A percentile compares a stretch with the other conserved stretches of the same genome.
phyloP scores from a whole-genome alignment of 371 early-diverging fungal genomes.

The Syncephalastrum monosporum region DNA sequence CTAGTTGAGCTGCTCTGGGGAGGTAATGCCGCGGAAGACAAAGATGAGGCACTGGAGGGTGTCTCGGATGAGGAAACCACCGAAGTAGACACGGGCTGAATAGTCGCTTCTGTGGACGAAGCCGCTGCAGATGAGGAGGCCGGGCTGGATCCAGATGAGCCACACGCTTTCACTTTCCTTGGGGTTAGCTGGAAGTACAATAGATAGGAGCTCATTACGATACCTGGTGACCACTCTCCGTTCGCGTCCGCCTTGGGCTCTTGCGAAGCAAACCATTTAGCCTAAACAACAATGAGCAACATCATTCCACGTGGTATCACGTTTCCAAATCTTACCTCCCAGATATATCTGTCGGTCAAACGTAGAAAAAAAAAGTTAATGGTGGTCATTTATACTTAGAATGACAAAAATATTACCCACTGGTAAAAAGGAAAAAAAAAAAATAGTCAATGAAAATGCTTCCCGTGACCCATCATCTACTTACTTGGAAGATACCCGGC shows the following conservation, averaged over 20 bases:
- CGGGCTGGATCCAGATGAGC: slow-evolving; percentile 1
- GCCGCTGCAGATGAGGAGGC: slow-evolving; percentile 6
- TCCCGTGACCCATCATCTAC: slow-evolving; percentile 2
- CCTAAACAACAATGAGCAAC: slow-evolving; percentile 13
- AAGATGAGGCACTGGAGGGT: slow-evolving; percentile 3
- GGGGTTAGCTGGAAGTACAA: too few species aligned
- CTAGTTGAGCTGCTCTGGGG: background rate
- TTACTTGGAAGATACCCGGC: slow-evolving; percentile 50
- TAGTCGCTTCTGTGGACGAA: slow-evolving; percentile 3
- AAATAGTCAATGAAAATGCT: background rate
- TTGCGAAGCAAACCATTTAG: slow-evolving; percentile 35
- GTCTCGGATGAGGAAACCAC: slow-evolving; percentile 18
- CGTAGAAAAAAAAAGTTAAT: background rate
- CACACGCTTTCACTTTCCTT: too few species aligned
- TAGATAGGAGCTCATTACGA: background rate
- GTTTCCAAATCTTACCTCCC: slow-evolving; percentile 29
- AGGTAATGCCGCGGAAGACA: slow-evolving; percentile 3
- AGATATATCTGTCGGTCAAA: slow-evolving; percentile 26
- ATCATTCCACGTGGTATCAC: background rate
- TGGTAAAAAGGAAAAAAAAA: background rate
- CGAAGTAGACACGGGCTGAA: background rate
- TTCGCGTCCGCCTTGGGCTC: slow-evolving; percentile 21
- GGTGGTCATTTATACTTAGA: too few species aligned
- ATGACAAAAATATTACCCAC: background rate
- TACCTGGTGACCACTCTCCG: slow-evolving; percentile 34